phyloP scores from a whole-genome alignment of 331 rosid genomes.

The Quercus lobata region DNA sequence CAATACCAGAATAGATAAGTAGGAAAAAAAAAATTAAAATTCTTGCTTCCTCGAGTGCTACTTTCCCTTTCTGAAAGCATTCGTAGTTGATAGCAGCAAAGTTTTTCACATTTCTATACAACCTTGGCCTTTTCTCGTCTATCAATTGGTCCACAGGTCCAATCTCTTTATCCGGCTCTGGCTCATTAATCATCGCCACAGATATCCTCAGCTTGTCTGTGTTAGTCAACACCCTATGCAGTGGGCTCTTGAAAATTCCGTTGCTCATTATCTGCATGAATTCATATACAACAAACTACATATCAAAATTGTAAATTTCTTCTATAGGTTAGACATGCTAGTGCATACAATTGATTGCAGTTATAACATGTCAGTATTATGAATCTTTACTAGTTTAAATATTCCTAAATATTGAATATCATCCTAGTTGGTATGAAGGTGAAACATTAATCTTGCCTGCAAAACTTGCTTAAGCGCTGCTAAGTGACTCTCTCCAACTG shows the following conservation, averaged over 20 bases:
- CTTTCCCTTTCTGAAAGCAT: slow-evolving; percentile 41
- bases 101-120: slow-evolving; percentile 31
- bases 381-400: too few species aligned
- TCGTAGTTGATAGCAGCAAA: slow-evolving; percentile 29
- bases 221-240: slow-evolving; percentile 47
- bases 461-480: background rate
- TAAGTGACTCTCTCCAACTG: too few species aligned
- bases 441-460: too few species aligned
- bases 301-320: background rate
- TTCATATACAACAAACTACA: background rate
- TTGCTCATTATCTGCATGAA: slow-evolving; percentile 46
- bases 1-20: background rate
- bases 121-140: slow-evolving; percentile 27
- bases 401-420: too few species aligned
- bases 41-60: slow-evolving; percentile 33
- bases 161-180: slow-evolving; percentile 36
- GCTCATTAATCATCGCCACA: slow-evolving; percentile 30
- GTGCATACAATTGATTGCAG: too few species aligned
- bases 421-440: too few species aligned
- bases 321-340: too few species aligned
- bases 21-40: background rate
- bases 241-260: slow-evolving; percentile 47
- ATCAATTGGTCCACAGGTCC: slow-evolving; percentile 33
- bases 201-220: slow-evolving; percentile 40
- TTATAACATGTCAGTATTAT: too few species aligned